These are phyloP conservation scores for Phlebiopsis gigantea DNA, from an alignment of 768 basidiomycete species.

Conservation along the genomic window DNA sequence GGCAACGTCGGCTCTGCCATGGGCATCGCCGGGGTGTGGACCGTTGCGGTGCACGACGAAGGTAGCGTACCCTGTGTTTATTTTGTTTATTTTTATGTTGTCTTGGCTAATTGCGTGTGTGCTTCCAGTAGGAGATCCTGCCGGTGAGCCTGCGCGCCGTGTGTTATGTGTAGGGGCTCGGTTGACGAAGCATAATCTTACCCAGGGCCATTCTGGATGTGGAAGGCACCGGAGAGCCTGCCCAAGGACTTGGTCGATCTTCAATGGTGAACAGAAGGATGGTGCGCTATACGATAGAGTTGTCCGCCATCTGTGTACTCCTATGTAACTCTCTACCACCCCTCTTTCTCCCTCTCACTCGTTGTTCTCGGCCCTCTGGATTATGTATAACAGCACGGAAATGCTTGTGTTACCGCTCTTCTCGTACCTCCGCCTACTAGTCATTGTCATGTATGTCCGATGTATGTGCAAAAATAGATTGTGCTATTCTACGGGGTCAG, in stretches of 20 bases:
- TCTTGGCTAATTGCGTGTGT: not conserved
- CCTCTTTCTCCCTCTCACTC: too few species aligned
- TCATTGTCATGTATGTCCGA: too few species aligned
- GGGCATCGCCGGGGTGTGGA: conserved; percentile 68
- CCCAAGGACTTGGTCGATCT: not conserved
- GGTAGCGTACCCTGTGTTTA: conserved; percentile 27
- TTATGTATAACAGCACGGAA: too few species aligned
- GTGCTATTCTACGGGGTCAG: too few species aligned
- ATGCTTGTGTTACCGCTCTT: too few species aligned
- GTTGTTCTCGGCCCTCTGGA: too few species aligned
- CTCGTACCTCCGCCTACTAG: too few species aligned
- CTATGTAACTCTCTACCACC: too few species aligned
- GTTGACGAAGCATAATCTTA: conserved; percentile 1
- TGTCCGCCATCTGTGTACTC: too few species aligned
- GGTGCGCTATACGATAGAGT: too few species aligned
- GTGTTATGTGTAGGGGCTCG: not conserved
- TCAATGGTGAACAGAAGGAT: too few species aligned
- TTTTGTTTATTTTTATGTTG: not conserved
- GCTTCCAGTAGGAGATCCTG: conserved; percentile 49
- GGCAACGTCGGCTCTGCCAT: conserved; percentile 60
- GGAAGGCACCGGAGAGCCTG: conserved; percentile 43
- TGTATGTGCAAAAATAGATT: too few species aligned
- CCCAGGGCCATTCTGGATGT: conserved; percentile 69
- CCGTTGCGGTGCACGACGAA: conserved; percentile 52
- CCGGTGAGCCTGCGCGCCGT: conserved; percentile 43